These are phyloP conservation scores for Penicillium brevicompactum DNA, from an alignment of 2,329 filamentous ascomycete species.

Conservation along the genomic window DNA sequence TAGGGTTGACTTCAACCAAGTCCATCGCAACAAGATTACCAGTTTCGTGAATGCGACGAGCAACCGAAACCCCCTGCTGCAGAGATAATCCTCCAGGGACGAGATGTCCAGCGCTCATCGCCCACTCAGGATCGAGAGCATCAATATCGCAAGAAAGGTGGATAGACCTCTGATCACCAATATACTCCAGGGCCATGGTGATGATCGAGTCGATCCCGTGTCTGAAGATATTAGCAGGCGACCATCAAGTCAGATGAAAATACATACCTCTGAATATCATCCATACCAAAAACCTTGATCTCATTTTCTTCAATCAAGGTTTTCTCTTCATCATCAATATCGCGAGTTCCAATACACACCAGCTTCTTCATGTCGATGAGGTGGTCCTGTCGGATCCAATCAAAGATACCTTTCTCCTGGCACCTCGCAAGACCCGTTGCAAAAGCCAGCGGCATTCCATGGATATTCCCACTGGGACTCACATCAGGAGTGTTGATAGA, in stretches of 20 bases:
- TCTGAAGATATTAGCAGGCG: too few species aligned
- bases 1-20: background rate
- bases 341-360: background rate
- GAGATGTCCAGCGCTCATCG: background rate
- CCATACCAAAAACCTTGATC: slow-evolving; percentile 1
- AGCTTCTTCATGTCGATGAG: background rate
- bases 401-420: background rate
- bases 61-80: background rate
- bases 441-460: slow-evolving; percentile 3
- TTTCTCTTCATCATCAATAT: background rate
- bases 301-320: background rate
- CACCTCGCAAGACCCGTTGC: background rate
- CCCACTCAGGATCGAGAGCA: background rate
- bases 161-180: background rate
- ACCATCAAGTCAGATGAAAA: too few species aligned
- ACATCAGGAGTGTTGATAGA: background rate
- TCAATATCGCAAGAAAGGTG: background rate
- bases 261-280: background rate
- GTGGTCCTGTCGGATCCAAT: background rate
- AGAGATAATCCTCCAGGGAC: slow-evolving; percentile 1
- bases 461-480: background rate
- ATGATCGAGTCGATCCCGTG: too few species aligned
- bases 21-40: background rate
- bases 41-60: background rate
- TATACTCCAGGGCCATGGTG: background rate